phyloP scores from a whole-genome alignment of 2,329 filamentous ascomycete genomes.

The Cercospora zeina region DNA sequence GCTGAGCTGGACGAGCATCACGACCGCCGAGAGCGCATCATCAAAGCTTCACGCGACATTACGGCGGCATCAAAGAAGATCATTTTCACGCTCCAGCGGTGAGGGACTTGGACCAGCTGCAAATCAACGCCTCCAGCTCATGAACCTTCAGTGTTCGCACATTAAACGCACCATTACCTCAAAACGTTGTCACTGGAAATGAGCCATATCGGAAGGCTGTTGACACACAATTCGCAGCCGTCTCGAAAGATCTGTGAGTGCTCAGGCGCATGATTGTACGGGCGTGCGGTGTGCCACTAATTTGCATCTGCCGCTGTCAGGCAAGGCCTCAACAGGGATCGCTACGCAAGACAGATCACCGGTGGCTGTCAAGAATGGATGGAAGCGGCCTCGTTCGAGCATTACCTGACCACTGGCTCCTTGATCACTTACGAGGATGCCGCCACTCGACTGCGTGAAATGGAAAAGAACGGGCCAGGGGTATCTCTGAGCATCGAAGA shows the following conservation, averaged over 20 bases:
- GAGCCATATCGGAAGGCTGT: constrained; percentile 71
- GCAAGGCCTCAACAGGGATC: constrained; percentile 73
- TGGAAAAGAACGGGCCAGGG: constrained; percentile 46
- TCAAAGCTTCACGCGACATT: constrained; percentile 89
- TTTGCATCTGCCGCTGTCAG: neutral
- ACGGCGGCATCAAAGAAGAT: constrained; percentile 97
- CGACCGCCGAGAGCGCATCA: constrained; percentile 83
- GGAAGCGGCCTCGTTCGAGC: constrained; percentile 83
- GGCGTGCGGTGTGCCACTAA: neutral
- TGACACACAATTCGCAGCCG: constrained; percentile 62
- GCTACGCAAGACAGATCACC: constrained; percentile 77
- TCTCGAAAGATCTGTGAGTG: constrained; percentile 66
- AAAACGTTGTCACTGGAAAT: constrained; percentile 69
- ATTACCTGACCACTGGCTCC: constrained; percentile 78
- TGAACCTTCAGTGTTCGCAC: constrained; percentile 59
- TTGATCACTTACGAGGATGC: constrained; percentile 70
- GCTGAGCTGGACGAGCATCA: constrained; percentile 91
- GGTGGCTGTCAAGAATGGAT: constrained; percentile 88
- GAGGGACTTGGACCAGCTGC: neutral
- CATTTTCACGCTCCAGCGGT: constrained; percentile 84
- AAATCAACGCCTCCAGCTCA: neutral
- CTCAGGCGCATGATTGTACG: neutral
- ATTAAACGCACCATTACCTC: constrained; percentile 62
- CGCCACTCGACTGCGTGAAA: constrained; percentile 40
- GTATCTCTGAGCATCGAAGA: constrained; percentile 75